phyloP scores from a whole-genome alignment of 768 basidiomycete species.

The Agrocybe chaxingu region DNA sequence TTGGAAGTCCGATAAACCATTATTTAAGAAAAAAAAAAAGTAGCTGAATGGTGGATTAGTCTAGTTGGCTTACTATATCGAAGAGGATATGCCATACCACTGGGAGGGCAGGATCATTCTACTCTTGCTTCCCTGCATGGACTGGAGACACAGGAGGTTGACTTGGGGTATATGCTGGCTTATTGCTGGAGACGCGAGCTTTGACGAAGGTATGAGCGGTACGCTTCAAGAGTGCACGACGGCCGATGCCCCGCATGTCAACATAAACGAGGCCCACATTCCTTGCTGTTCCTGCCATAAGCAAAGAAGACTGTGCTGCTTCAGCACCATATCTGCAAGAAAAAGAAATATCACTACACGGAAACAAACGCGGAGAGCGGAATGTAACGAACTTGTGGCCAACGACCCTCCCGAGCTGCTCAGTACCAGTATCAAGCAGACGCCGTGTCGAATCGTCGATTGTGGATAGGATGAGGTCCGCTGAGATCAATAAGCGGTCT shows the following conservation, averaged over 20 bases:
- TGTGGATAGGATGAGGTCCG: slow-evolving; percentile 64
- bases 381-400: slow-evolving; percentile 47
- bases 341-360: not conserved
- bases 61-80: too few relatives aligned
- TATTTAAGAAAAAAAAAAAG: too few relatives aligned
- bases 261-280: slow-evolving; percentile 78
- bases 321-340: slow-evolving; percentile 54
- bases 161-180: not conserved
- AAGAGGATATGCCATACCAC: too few relatives aligned
- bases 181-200: slow-evolving; percentile 25
- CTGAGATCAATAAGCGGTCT: slow-evolving; percentile 54
- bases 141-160: too few relatives aligned
- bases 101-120: too few relatives aligned
- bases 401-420: slow-evolving; percentile 45
- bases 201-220: slow-evolving; percentile 58
- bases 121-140: too few relatives aligned
- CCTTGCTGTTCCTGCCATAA: slow-evolving; percentile 61
- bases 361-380: not conserved
- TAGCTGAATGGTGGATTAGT: too few relatives aligned
- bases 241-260: slow-evolving; percentile 69
- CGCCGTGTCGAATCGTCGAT: slow-evolving; percentile 56
- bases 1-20: too few relatives aligned
- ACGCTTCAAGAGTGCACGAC: slow-evolving; percentile 63
- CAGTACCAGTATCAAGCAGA: slow-evolving; percentile 47
- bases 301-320: slow-evolving; percentile 53